Evolutionary conservation across 805 yeast genomes (phyloP), one percentile per base, ranked within the genome.

Genomic region (Ogataea pilisensis): DNA sequence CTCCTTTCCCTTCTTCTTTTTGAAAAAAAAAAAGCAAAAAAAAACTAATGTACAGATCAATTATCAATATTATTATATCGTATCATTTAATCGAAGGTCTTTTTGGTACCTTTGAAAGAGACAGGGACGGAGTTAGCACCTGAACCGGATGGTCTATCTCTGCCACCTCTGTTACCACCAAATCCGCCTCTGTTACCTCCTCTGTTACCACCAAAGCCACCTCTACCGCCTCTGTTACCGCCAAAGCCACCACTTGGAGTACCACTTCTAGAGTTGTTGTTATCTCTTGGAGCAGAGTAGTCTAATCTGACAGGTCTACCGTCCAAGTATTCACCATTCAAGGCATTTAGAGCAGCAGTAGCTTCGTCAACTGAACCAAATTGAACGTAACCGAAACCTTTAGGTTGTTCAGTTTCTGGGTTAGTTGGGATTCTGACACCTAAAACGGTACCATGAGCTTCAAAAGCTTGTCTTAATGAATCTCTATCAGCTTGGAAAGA

Each of bases 331-430:
- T 82, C 84, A 64, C 98, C 98, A 65, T 87, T 85, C 69, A 89
- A 68, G 43, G 85, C 90, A 50, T 83, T 88, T 49, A 85, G 70
- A 42, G 98, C 98, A 47, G 81, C 77, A 68, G 82, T 78, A 55
- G 99, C 97, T 65, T 87, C 95, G 34, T 90, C 98, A 50, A 85
- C 73, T 44, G 83, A 75, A 34, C 85, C 73, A 63, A 78, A 91
- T 72, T 93, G 98, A 43, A 91, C 96, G 69, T 93, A 93, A 53
- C 98, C 99, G 72, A 93, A 93, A 55, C 99, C 99, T 80, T 93
- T 93, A 68, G 95, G 95, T 73, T 91, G 96, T 67, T 89, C 95
- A 51, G 98, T 90, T 68, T 91, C 98, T 61, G 96, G 97, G 72
- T 93, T 95, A 33, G 98, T 91, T 67, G 99, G 99, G 54, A 93